phyloP scores from a whole-genome alignment of 331 rosid genomes.

The Quercus lobata region DNA sequence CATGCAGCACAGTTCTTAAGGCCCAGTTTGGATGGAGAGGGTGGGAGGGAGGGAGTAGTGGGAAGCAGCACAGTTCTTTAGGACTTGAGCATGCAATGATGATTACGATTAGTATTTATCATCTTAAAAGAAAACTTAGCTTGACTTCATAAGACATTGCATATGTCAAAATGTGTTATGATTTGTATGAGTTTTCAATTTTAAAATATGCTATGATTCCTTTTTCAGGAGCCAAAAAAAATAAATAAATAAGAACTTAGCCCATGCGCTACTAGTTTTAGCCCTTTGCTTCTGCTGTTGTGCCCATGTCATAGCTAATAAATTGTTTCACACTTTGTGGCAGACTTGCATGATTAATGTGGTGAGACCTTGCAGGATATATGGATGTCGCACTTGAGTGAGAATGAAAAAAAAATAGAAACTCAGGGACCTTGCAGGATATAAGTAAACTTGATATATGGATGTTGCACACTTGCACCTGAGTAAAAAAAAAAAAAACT shows the following conservation, averaged over 20 bases:
- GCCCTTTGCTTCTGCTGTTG: not conserved
- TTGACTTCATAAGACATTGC: not conserved
- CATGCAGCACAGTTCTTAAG: slow-evolving; percentile 84
- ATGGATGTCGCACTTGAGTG: slow-evolving; percentile 93
- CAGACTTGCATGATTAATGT: no score
- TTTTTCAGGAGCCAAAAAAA: not conserved
- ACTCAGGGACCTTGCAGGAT: slow-evolving; percentile 21
- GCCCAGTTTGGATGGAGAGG: no score
- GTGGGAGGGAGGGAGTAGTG: no score
- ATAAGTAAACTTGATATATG: slow-evolving; percentile 45
- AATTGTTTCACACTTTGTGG: slow-evolving; percentile 24
- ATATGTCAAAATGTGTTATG: no score
- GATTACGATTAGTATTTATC: not conserved
- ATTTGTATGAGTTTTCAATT: not conserved
- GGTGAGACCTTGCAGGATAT: slow-evolving; percentile 84
- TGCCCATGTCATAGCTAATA: slow-evolving; percentile 7
- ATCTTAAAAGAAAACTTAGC: not conserved
- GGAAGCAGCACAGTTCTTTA: no score
- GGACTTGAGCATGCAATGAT: not conserved
- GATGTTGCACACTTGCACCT: slow-evolving; percentile 60
- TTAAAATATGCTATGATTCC: not conserved
- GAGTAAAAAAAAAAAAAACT: slow-evolving; percentile 48
- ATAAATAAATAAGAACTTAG: not conserved
- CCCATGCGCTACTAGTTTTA: not conserved
- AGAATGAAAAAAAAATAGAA: slow-evolving; percentile 45